These are phyloP conservation scores for Inonotus obliquus DNA, from an alignment of 1,284 basidiomycete genomes.

Conservation along the genomic window DNA sequence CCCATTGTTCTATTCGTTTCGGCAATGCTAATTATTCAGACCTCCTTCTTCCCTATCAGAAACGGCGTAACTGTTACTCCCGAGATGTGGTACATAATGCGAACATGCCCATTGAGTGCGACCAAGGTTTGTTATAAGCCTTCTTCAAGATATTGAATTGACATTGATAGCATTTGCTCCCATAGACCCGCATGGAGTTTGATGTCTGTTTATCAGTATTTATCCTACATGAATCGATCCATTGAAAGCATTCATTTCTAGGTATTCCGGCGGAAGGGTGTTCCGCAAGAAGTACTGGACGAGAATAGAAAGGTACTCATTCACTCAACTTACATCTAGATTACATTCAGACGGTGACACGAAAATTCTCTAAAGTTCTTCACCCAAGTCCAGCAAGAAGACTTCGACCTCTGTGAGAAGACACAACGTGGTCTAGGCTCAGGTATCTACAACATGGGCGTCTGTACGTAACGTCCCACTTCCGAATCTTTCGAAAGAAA, in stretches of 20 bases:
- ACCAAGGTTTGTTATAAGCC: slow-evolving; percentile 13
- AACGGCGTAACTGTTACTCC: slow-evolving; percentile 18
- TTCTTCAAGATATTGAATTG: neutral
- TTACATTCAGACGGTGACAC: neutral
- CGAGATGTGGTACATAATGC: slow-evolving; percentile 25
- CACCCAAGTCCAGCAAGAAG: slow-evolving; percentile 25
- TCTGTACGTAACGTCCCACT: slow-evolving; percentile 8
- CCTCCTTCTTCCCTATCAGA: slow-evolving; percentile 2
- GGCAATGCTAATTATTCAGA: neutral
- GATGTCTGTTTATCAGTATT: slow-evolving; percentile 4
- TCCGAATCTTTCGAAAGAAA: neutral
- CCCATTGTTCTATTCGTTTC: neutral
- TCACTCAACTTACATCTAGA: slow-evolving; percentile 11
- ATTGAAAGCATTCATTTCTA: neutral
- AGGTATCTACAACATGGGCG: slow-evolving; percentile 24
- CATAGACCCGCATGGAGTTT: slow-evolving; percentile 16
- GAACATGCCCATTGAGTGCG: slow-evolving; percentile 22
- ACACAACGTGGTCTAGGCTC: slow-evolving; percentile 25
- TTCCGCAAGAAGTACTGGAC: slow-evolving; percentile 21
- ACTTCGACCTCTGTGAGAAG: slow-evolving; percentile 22
- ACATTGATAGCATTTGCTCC: neutral
- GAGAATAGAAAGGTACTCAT: slow-evolving; percentile 20
- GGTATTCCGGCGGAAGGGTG: slow-evolving; percentile 23
- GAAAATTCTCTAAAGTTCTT: slow-evolving; percentile 16
- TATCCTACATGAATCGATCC: neutral